These are phyloP conservation scores for Paecilomyces sp. DNA, from an alignment of 2,329 filamentous ascomycete genomes.

Conservation along the genomic window DNA sequence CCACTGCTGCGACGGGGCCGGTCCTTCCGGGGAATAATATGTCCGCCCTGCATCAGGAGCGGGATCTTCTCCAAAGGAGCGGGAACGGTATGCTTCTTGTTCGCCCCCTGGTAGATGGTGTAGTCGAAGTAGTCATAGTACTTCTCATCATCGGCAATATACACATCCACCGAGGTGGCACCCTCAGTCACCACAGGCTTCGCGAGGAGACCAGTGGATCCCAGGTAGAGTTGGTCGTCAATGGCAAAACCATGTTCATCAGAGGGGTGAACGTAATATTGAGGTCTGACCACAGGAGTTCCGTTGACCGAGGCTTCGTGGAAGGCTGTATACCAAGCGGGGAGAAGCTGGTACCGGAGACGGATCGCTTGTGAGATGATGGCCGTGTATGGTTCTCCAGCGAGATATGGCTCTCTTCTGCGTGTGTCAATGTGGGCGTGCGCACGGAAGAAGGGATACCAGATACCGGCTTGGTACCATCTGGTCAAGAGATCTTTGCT, in stretches of 20 bases:
- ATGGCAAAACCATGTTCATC: conserved; percentile 82
- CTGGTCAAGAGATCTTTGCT: conserved; percentile 83
- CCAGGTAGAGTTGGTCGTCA: conserved; percentile 91
- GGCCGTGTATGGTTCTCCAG: conserved; percentile 72
- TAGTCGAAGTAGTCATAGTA: conserved; percentile 98
- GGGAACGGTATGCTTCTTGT: conserved; percentile 60
- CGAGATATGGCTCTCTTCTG: conserved; percentile 85
- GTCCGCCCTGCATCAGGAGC: conserved; percentile 84
- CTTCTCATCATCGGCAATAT: conserved; percentile 78
- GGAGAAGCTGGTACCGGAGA: conserved; percentile 80
- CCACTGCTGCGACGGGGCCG: conserved; percentile 75
- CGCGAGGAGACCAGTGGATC: conserved; percentile 78
- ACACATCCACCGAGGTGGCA: conserved; percentile 66
- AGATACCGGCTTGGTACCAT: conserved; percentile 95
- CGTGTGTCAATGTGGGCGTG: conserved; percentile 96
- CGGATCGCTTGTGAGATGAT: conserved; percentile 85
- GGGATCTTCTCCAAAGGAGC: conserved; percentile 83
- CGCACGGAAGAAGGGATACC: conserved; percentile 96
- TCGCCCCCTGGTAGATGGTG: conserved; percentile 63
- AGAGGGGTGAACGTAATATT: conserved; percentile 84
- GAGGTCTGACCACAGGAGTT: conserved; percentile 79
- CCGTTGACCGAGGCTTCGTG: conserved; percentile 77
- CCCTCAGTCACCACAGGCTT: conserved; percentile 83
- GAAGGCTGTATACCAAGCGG: conserved; percentile 96
- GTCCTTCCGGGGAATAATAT: conserved; percentile 86